Evolutionary conservation across 192 early-diverging fungal species (phyloP).

Genomic region (Entomortierella beljakovae): DNA sequence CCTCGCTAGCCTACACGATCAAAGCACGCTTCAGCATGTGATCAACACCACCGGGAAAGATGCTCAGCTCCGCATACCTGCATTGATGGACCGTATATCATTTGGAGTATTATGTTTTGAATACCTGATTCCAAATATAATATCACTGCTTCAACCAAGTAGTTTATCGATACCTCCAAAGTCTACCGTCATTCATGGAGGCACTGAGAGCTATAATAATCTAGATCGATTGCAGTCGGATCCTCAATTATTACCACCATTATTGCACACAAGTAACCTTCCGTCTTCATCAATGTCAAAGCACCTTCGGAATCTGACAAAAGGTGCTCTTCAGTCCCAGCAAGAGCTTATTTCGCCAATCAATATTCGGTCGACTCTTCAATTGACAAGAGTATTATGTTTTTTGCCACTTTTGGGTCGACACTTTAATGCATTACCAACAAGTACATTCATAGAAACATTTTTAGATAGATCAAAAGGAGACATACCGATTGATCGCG

Average conservation of each 20-base stretch:
- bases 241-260: background rate
- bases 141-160: slow-evolving; percentile 22
- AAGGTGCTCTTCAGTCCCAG: slow-evolving; percentile 8
- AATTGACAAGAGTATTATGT: slow-evolving; percentile 29
- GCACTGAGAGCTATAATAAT: too few relatives aligned
- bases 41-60: slow-evolving; percentile 13
- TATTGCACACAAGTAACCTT: background rate
- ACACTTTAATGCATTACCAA: slow-evolving; percentile 36
- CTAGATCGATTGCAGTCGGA: too few relatives aligned
- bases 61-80: background rate
- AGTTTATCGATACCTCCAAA: background rate
- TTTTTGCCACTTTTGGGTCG: slow-evolving; percentile 48
- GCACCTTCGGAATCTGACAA: slow-evolving; percentile 13
- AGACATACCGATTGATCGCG: slow-evolving; percentile 40
- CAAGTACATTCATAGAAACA: slow-evolving; percentile 42
- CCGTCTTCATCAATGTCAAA: background rate
- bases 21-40: slow-evolving; percentile 30
- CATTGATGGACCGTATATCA: slow-evolving; percentile 8
- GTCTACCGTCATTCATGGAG: background rate
- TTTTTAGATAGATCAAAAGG: slow-evolving; percentile 46
- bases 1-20: slow-evolving; percentile 33
- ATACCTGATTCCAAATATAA: slow-evolving; percentile 28
- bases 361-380: slow-evolving; percentile 8
- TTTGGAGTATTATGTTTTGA: slow-evolving; percentile 37
- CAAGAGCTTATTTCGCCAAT: background rate